Evolutionary conservation across 805 yeast species (phyloP).

Genomic region (Candida coquimbonensis): DNA sequence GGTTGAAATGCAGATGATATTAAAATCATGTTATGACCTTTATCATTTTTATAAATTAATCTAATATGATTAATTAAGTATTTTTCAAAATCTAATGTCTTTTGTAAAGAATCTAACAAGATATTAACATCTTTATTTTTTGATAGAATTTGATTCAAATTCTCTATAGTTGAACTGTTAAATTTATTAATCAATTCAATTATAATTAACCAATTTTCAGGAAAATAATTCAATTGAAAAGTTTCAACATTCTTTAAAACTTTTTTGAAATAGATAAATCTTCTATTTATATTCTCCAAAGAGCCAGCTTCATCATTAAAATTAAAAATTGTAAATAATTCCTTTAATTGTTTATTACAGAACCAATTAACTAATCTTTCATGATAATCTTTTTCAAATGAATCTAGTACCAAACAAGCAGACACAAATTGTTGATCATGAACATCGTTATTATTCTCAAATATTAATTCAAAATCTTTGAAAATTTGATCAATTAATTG

Average conservation of each 20-base stretch:
- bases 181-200: slow-evolving; percentile 53
- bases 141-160: slow-evolving; percentile 48
- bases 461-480: slow-evolving; percentile 57
- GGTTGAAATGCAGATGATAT: slow-evolving; percentile 78
- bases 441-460: slow-evolving; percentile 24
- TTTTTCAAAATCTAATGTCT: slow-evolving; percentile 79
- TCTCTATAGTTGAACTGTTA: slow-evolving; percentile 62
- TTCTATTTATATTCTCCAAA: slow-evolving; percentile 73
- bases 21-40: slow-evolving; percentile 18
- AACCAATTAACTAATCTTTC: slow-evolving; percentile 68
- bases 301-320: slow-evolving; percentile 91
- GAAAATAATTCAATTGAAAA: slow-evolving; percentile 50
- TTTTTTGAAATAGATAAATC: slow-evolving; percentile 77
- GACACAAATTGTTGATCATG: slow-evolving; percentile 34
- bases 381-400: slow-evolving; percentile 48
- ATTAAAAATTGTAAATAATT: slow-evolving; percentile 68
- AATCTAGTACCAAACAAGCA: slow-evolving; percentile 69
- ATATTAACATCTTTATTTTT: slow-evolving; percentile 49
- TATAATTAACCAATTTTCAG: slow-evolving; percentile 65
- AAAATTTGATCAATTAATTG: slow-evolving; percentile 63
- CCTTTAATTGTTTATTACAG: slow-evolving; percentile 60
- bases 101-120: slow-evolving; percentile 61
- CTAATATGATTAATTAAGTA: slow-evolving; percentile 59
- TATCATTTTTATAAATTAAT: slow-evolving; percentile 25
- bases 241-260: slow-evolving; percentile 54